Evolutionary conservation across 495 filamentous ascomycete species (phyloP), one percentile per base, ranked within the genome.

Genomic region (Annulohypoxylon maeteangense): DNA sequence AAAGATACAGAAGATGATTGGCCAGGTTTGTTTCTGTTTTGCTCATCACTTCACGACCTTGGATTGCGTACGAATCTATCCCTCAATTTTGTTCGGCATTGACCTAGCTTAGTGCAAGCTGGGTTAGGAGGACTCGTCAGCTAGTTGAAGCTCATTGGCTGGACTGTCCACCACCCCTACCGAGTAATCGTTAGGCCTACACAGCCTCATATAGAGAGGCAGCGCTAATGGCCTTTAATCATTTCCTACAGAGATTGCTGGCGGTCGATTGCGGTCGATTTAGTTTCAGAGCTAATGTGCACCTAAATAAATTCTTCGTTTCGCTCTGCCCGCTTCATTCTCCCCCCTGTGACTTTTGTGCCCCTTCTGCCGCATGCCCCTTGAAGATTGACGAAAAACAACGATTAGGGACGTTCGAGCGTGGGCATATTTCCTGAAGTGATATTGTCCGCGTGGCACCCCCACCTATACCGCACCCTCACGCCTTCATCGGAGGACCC

Each of bases 61-160:
- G n/a, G n/a, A 22, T 47, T 38, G 57, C 44, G 36, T 62, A 67
- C 71, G 67, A 58, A 74, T 67, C 65, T 47, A 31, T 53, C 57
- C 57, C 32, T 45, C 42, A 50, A 45, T 64, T 27, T 65, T 62
- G 16, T 56, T 55, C 54, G 64, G 36, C 57, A 50, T 62, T 40
- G 58, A 59, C 47, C 20, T 38, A 70, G 56, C n/a, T 31, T 16
- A 65, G 51, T 51, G 45, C 62, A 54, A 67, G 67, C 67, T 55
- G 54, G 71, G 65, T 71, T 72, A 71, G 71, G 55, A 62, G 71
- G 78, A 76, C 76, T 79, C 78, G 78, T 79, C 78, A 79, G 78
- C 78, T 77, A 69, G 48, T 71, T 55, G 61, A 42, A 58, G 57
- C 64, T 75, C 47, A 79, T 79, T 79, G 77, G 76, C 54, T 14